Evolutionary conservation across 179 eudicot genomes (phyloP).

Genomic region (Corrigiola litoralis): DNA sequence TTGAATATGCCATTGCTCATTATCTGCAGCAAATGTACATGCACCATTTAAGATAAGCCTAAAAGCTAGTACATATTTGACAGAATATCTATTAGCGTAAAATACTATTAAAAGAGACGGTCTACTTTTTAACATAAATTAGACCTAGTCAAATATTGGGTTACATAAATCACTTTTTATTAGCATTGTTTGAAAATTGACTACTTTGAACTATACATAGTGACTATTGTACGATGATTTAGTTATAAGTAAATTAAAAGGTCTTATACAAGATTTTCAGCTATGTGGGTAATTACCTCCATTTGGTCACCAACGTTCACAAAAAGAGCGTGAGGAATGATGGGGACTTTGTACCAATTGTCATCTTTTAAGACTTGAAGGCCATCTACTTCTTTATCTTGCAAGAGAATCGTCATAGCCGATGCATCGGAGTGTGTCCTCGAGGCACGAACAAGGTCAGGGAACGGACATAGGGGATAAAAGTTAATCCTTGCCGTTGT

Average conservation of each 20-base stretch:
- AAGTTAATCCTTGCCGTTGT: constrained; percentile 27
- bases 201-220: no score
- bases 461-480: constrained; percentile 35
- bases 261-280: not conserved
- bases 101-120: no score
- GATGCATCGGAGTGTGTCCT: constrained; percentile 44
- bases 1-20: constrained; percentile 12
- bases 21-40: not conserved
- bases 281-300: constrained; percentile 35
- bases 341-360: constrained; percentile 38
- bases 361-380: constrained; percentile 39
- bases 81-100: no score
- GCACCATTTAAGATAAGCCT: no score
- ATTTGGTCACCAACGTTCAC: constrained; percentile 47
- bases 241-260: not conserved
- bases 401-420: constrained; percentile 37
- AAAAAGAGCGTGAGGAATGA: constrained; percentile 34
- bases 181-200: not conserved
- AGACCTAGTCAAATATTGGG: no score
- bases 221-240: no score
- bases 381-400: constrained; percentile 36
- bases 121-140: no score
- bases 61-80: no score
- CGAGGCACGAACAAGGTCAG: constrained; percentile 36
- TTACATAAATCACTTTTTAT: not conserved